Evolutionary conservation across 2,329 filamentous ascomycete genomes (phyloP).

Genomic region (Juglanconis oblonga): DNA sequence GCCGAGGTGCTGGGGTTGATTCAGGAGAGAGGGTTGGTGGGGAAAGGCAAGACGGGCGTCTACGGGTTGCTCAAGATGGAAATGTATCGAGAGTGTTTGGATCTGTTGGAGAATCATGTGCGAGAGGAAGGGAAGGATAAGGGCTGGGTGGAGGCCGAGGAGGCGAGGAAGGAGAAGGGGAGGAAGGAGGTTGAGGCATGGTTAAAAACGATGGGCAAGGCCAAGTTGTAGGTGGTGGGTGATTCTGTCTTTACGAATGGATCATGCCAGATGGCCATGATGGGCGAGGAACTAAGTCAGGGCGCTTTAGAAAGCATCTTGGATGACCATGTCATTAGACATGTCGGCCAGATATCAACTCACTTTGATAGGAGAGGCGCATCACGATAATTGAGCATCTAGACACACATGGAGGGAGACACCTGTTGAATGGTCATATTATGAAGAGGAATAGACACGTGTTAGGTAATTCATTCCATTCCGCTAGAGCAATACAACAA

Average conservation of each 20-base stretch:
- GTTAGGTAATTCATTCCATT: not conserved
- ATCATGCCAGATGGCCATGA: not conserved
- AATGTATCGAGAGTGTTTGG: constrained; percentile 68
- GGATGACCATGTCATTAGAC: too few species aligned
- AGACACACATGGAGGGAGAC: too few species aligned
- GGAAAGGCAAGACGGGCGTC: constrained; percentile 62
- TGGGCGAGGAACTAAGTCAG: too few species aligned
- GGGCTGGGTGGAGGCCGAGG: constrained; percentile 35
- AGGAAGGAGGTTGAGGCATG: constrained; percentile 47
- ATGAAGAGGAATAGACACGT: too few species aligned
- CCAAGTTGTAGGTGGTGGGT: constrained; percentile 31
- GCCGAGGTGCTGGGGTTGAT: constrained; percentile 62
- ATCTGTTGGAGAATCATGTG: constrained; percentile 51
- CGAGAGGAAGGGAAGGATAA: constrained; percentile 48
- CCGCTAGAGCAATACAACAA: not conserved
- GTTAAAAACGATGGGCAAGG: constrained; percentile 40
- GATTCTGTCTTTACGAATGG: not conserved
- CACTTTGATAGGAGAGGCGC: too few species aligned
- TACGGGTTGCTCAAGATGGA: constrained; percentile 73
- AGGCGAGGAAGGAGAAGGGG: constrained; percentile 40
- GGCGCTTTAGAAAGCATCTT: too few species aligned
- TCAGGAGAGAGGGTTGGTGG: constrained; percentile 53
- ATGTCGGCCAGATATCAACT: too few species aligned
- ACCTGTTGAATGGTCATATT: too few species aligned
- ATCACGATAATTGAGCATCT: too few species aligned